These are phyloP conservation scores for Coemansia sp. DNA, from an alignment of 192 early-diverging fungal genomes.

Conservation along the genomic window DNA sequence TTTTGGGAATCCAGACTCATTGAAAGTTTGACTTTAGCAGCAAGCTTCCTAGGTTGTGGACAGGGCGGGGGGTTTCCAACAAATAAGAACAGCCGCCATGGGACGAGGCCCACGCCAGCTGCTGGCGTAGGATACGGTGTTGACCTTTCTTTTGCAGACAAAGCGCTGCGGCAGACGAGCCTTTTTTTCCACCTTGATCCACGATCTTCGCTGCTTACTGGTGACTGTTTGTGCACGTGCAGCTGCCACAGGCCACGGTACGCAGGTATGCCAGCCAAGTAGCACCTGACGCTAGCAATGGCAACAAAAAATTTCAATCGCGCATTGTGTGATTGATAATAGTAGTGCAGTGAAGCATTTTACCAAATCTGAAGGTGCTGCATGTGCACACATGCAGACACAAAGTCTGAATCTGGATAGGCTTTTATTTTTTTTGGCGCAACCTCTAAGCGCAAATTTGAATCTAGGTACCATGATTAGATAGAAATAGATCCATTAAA, in stretches of 20 bases:
- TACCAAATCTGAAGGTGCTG: not conserved
- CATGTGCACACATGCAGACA: not conserved
- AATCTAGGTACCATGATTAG: too few relatives aligned
- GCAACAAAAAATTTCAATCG: too few relatives aligned
- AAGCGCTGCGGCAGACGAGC: not conserved
- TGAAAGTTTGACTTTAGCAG: too few relatives aligned
- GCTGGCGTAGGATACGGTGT: not conserved
- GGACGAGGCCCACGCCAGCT: not conserved
- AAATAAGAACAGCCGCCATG: not conserved
- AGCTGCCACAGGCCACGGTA: not conserved
- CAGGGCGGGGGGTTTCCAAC: not conserved
- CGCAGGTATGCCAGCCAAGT: not conserved
- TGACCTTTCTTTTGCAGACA: not conserved
- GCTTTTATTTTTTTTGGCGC: not conserved
- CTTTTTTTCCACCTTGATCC: not conserved
- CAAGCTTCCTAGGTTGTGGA: too few relatives aligned
- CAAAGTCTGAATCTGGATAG: not conserved
- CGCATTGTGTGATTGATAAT: not conserved
- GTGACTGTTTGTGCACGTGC: conserved; percentile 3
- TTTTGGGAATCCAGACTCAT: too few relatives aligned
- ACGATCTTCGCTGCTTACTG: not conserved
- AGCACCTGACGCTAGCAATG: not conserved
- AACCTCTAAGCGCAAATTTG: too few relatives aligned
- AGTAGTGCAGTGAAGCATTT: not conserved
- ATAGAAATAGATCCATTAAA: not conserved